These are phyloP conservation scores for Ceratocystis diversiconidia DNA, from an alignment of 2,329 filamentous ascomycete genomes.

Conservation along the genomic window DNA sequence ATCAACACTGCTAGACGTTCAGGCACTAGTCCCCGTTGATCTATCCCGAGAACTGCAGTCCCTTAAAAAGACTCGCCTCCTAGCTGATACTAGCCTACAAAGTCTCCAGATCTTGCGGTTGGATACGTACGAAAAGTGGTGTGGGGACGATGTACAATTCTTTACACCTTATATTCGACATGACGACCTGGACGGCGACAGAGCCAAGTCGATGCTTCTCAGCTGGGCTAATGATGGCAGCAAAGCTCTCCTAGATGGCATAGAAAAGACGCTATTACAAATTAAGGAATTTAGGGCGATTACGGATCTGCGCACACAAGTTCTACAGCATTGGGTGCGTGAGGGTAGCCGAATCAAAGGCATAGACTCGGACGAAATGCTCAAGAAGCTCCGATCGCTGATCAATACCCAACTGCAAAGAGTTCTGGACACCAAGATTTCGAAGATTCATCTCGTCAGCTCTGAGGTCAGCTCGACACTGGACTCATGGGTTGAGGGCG, in stretches of 20 bases:
- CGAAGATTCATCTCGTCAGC: slow-evolving; percentile 50
- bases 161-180: slow-evolving; percentile 82
- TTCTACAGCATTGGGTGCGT: slow-evolving; percentile 63
- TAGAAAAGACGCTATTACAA: slow-evolving; percentile 43
- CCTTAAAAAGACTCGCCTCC: slow-evolving; percentile 55
- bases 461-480: slow-evolving; percentile 49
- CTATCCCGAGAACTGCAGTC: slow-evolving; percentile 54
- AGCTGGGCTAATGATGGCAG: slow-evolving; percentile 50
- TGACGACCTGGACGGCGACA: slow-evolving; percentile 52
- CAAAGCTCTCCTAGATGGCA: slow-evolving; percentile 44
- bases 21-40: slow-evolving; percentile 57
- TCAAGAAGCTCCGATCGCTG: slow-evolving; percentile 51
- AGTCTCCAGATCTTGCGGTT: slow-evolving; percentile 56
- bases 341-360: slow-evolving; percentile 50
- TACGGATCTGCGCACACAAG: slow-evolving; percentile 51
- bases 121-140: slow-evolving; percentile 66
- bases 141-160: slow-evolving; percentile 65
- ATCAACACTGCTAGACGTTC: slow-evolving; percentile 62
- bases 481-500: slow-evolving; percentile 42
- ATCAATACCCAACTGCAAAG: slow-evolving; percentile 54
- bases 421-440: slow-evolving; percentile 49
- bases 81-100: slow-evolving; percentile 56
- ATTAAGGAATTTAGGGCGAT: slow-evolving; percentile 55
- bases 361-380: slow-evolving; percentile 52
- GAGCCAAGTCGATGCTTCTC: slow-evolving; percentile 46